Evolutionary conservation across 441 rosid species (phyloP).

Genomic region (Pelargonium hybrid): DNA sequence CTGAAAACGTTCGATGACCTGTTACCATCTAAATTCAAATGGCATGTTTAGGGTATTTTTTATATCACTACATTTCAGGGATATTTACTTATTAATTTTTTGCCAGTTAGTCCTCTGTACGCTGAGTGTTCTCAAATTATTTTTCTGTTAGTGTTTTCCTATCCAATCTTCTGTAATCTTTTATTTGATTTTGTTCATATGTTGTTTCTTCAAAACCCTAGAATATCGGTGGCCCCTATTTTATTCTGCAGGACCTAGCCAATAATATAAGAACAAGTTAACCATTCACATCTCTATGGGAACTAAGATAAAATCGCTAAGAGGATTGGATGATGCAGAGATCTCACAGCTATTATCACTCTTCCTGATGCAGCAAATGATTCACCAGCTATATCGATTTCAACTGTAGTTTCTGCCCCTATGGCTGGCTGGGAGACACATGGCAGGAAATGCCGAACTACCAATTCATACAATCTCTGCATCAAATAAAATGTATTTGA

Average conservation of each 20-base stretch:
- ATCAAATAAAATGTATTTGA: constrained; percentile 14
- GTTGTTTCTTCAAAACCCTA: background rate
- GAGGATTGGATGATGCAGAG: constrained; percentile 11
- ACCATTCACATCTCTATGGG: background rate
- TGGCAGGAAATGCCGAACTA: constrained; percentile 90
- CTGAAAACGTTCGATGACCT: background rate
- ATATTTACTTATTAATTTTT: background rate
- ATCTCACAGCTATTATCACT: constrained; percentile 74
- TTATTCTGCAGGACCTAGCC: background rate
- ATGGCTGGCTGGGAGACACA: constrained; percentile 95
- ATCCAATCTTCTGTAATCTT: background rate
- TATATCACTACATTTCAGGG: background rate
- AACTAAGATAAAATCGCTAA: background rate
- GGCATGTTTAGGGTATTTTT: background rate
- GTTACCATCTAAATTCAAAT: background rate
- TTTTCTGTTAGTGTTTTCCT: background rate
- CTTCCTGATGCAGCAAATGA: constrained; percentile 78
- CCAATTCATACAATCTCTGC: constrained; percentile 84
- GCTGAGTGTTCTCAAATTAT: background rate
- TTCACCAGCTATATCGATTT: constrained; percentile 90
- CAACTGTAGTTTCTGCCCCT: constrained; percentile 90
- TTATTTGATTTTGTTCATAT: background rate
- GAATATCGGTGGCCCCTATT: background rate
- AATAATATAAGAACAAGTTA: background rate
- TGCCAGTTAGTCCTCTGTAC: background rate